These are phyloP conservation scores for Gnetum montanum DNA, from an alignment of 75 land plant genomes.

Conservation along the genomic window DNA sequence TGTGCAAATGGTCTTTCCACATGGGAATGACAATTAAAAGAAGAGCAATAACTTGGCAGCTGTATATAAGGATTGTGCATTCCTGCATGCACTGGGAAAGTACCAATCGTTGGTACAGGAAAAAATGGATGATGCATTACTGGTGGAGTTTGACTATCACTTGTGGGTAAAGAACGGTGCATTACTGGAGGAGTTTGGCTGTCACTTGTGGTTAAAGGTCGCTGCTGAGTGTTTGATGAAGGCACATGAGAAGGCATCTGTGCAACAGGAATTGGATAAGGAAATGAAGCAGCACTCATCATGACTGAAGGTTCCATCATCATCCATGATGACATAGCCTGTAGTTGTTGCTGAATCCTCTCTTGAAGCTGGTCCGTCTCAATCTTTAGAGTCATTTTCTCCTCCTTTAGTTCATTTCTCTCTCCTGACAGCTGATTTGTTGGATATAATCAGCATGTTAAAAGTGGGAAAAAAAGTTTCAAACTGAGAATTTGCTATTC, in stretches of 20 bases:
- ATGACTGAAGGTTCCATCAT: conserved; percentile 66
- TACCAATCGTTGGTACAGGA: conserved; percentile 43
- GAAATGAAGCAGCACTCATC: conserved; percentile 31
- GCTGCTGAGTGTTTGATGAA: conserved; percentile 16
- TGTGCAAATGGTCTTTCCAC: conserved; percentile 58
- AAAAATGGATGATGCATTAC: conserved; percentile 46
- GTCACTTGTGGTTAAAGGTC: conserved; percentile 29
- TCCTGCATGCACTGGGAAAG: conserved; percentile 63
- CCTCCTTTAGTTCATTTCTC: conserved; percentile 90
- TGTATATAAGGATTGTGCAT: conserved; percentile 50
- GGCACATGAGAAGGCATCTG: neutral
- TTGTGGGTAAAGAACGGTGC: conserved; percentile 27
- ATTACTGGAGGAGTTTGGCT: conserved; percentile 28
- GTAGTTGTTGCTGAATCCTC: conserved; percentile 79
- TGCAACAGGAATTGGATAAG: conserved; percentile 15
- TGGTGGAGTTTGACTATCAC: conserved; percentile 34
- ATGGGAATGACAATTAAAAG: conserved; percentile 34
- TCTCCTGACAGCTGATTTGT: conserved; percentile 79
- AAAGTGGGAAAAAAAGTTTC: neutral
- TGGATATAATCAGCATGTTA: neutral
- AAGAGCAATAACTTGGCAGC: conserved; percentile 45
- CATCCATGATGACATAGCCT: conserved; percentile 60
- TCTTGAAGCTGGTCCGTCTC: conserved; percentile 70
- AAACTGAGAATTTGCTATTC: neutral
- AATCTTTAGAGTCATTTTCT: conserved; percentile 73